Percentiles rank a stretch among this genome's conserved stretches.
Evolutionary conservation across 164 flowering plant species (phyloP).

Genomic region (Magnolia kwangsiensis): DNA sequence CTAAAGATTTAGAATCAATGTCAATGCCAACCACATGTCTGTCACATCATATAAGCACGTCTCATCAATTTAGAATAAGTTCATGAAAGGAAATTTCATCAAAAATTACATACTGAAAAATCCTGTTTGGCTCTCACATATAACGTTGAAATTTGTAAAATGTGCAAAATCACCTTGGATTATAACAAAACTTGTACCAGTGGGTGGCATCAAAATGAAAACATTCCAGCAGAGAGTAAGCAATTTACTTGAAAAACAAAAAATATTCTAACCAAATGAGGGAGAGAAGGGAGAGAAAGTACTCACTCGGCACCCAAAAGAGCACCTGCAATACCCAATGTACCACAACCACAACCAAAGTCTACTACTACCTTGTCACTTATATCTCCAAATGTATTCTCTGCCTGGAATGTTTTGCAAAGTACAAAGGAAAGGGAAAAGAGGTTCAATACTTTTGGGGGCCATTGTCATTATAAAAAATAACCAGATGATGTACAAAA

Average conservation of each 20-base stretch:
- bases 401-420: conserved; percentile 49
- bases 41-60: conserved; percentile 8
- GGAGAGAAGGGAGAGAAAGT: neutral
- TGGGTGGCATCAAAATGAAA: neutral
- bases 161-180: neutral
- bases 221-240: neutral
- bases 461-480: neutral
- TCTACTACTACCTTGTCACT: conserved; percentile 82
- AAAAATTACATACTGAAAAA: too few relatives aligned
- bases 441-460: neutral
- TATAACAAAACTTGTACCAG: neutral
- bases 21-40: conserved; percentile 83
- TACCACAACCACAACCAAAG: conserved; percentile 98
- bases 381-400: conserved; percentile 85
- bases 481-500: neutral
- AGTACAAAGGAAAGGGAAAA: neutral
- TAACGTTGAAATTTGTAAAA: neutral
- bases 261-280: neutral
- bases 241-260: neutral
- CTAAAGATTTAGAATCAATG: conserved; percentile 74
- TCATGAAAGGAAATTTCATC: neutral
- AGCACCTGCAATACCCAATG: conserved; percentile 81
- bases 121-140: neutral
- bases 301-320: conserved; percentile 89
- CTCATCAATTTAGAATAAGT: neutral